These are phyloP conservation scores for Sporothrix variecibatus DNA, from an alignment of 2,329 filamentous ascomycete species.

Conservation along the genomic window DNA sequence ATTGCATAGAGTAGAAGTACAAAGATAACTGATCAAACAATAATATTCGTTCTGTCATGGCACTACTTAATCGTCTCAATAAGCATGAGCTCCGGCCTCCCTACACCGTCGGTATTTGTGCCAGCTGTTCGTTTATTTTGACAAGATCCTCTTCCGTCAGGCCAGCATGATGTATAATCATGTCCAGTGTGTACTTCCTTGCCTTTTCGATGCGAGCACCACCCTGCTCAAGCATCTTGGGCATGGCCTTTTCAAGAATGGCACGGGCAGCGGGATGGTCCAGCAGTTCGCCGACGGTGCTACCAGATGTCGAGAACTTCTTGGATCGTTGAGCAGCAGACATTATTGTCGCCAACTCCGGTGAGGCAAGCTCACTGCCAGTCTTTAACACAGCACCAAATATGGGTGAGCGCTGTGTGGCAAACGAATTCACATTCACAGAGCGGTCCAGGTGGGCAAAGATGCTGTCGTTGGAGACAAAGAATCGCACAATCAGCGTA, in stretches of 20 bases:
- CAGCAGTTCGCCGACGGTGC: background rate
- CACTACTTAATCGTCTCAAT: background rate
- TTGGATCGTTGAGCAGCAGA: background rate
- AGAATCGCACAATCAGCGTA: background rate
- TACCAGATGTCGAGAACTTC: background rate
- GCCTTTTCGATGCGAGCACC: background rate
- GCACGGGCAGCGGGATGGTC: background rate
- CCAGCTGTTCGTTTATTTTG: background rate
- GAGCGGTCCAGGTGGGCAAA: background rate
- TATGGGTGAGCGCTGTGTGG: background rate
- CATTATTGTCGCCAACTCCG: background rate
- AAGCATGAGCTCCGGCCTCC: too few relatives aligned
- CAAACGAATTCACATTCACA: background rate
- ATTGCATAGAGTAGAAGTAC: background rate
- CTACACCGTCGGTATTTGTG: background rate
- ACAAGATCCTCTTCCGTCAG: background rate
- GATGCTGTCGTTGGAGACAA: background rate
- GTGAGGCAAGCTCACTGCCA: background rate
- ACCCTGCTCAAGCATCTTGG: background rate
- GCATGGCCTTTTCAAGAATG: background rate
- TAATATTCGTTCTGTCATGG: background rate
- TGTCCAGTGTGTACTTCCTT: background rate
- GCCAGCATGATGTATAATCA: background rate
- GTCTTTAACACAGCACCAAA: background rate
- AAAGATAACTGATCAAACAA: too few relatives aligned